A percentile compares a stretch with the other conserved stretches of the same genome.
phyloP scores from a whole-genome alignment of 2,329 filamentous ascomycete species.

The Achaetomium macrosporum region DNA sequence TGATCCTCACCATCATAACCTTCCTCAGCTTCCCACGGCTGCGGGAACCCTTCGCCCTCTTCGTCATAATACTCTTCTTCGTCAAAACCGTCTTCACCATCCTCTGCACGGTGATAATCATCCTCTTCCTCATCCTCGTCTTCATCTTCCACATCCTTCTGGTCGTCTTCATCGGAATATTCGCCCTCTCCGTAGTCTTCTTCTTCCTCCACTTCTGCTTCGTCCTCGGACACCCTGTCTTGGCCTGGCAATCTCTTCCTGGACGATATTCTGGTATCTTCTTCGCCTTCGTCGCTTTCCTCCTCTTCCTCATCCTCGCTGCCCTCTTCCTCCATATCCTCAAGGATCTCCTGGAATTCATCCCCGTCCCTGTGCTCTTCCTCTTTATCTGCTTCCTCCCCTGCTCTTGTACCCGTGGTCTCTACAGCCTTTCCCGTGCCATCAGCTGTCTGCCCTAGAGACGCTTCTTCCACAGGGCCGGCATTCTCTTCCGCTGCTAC shows the following conservation, averaged over 20 bases:
- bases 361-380: slow-evolving; percentile 12
- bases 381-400: slow-evolving; percentile 11
- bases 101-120: slow-evolving; percentile 28
- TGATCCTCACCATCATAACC: slow-evolving; percentile 7
- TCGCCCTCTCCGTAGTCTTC: slow-evolving; percentile 22
- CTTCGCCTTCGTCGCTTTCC: slow-evolving; percentile 10
- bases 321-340: slow-evolving; percentile 18
- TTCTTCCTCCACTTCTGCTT: slow-evolving; percentile 14
- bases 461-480: background rate
- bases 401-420: slow-evolving; percentile 1
- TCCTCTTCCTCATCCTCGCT: slow-evolving; percentile 17
- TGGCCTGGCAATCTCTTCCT: background rate
- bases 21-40: slow-evolving; percentile 18
- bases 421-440: background rate
- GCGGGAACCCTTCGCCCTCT: slow-evolving; percentile 18
- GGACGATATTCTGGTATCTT: background rate
- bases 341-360: slow-evolving; percentile 14
- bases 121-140: slow-evolving; percentile 23
- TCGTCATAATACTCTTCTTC: slow-evolving; percentile 18
- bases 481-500: background rate
- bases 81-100: slow-evolving; percentile 24
- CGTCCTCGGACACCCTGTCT: slow-evolving; percentile 11
- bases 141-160: slow-evolving; percentile 20
- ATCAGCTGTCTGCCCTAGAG: background rate
- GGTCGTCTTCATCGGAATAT: slow-evolving; percentile 17